phyloP scores from a whole-genome alignment of 2,329 filamentous ascomycete genomes.

The Fusarium mangiferae region DNA sequence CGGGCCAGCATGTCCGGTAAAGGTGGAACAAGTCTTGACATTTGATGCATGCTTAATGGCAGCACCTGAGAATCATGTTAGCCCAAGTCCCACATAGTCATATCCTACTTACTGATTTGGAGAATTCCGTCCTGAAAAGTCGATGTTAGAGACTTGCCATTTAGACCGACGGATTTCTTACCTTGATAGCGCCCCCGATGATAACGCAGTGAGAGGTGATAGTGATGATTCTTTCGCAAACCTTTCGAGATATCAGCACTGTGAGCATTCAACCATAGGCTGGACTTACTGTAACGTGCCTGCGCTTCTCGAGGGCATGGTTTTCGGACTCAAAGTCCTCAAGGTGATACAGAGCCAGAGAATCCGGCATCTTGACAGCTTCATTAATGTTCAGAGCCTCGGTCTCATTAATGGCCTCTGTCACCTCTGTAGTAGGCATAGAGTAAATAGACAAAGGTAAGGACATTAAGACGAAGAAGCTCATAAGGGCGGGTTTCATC shows the following conservation, averaged over 20 bases:
- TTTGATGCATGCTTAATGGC: background rate
- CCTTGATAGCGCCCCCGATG: background rate
- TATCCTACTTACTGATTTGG: background rate
- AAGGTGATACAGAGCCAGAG: background rate
- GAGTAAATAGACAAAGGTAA: background rate
- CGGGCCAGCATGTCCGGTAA: background rate
- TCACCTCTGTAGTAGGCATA: background rate
- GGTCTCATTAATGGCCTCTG: background rate
- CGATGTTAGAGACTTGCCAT: background rate
- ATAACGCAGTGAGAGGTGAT: fast-evolving
- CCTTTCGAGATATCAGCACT: background rate
- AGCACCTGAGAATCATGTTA: fast-evolving
- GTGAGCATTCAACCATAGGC: too few relatives aligned
- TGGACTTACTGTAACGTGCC: background rate
- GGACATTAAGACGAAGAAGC: background rate
- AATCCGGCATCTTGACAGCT: background rate
- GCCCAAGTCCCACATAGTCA: fast-evolving
- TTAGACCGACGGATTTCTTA: background rate
- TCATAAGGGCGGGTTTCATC: background rate
- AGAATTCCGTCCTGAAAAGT: background rate
- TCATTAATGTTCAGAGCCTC: background rate
- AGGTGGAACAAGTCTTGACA: background rate
- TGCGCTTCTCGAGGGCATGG: background rate
- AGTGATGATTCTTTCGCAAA: background rate
- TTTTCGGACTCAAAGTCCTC: background rate